Conservation (phyloP, 306 rosid genomes). For the Medicago truncatula region MtrunA17r5.0-ANR NC_053046.1:6798501-6799000, state of each 20-base stretch:
- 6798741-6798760: constrained; percentile 6
- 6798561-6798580: neutral
- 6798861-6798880: neutral
- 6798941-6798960: too few species aligned
- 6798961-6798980: too few species aligned
- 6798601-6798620: neutral
- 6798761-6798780: constrained; percentile 21
- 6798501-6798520: neutral
- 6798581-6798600: neutral
- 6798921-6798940: too few species aligned
- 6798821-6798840: constrained; percentile 9
- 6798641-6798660: neutral
- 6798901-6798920: neutral
- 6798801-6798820: constrained; percentile 10
- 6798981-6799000: too few species aligned
- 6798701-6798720: neutral
- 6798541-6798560: neutral
- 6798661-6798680: neutral
- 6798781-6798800: neutral
- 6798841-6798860: neutral
- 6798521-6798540: neutral
- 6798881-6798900: neutral
- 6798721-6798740: neutral
- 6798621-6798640: neutral
- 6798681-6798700: constrained; percentile 20